Percentiles rank a stretch among this genome's conserved stretches.
phyloP scores from a whole-genome alignment of 2,329 filamentous ascomycete genomes.

The Colletotrichum tropicale region DNA sequence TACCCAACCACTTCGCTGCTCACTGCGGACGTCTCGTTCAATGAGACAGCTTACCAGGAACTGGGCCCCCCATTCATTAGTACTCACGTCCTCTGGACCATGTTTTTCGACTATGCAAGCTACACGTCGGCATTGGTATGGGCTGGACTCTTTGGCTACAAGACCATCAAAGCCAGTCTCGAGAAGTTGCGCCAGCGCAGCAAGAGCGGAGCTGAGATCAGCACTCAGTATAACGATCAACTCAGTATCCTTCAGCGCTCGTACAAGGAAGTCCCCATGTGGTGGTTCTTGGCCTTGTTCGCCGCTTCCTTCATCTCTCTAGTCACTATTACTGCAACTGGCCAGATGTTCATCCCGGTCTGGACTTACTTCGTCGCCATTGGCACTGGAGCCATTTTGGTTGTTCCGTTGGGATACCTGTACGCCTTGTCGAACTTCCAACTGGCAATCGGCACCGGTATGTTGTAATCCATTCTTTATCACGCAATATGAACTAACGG shows the following conservation, averaged over 20 bases:
- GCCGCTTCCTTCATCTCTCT: constrained; percentile 44
- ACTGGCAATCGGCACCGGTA: constrained; percentile 25
- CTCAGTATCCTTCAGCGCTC: constrained; percentile 62
- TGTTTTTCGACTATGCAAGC: constrained; percentile 48
- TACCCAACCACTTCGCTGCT: constrained; percentile 43
- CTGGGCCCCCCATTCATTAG: constrained; percentile 59
- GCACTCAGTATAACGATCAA: constrained; percentile 56
- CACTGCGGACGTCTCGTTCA: constrained; percentile 57
- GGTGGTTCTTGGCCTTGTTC: constrained; percentile 62
- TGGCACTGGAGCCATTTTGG: constrained; percentile 56
- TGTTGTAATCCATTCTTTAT: not conserved
- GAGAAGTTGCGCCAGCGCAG: not conserved
- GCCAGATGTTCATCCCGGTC: constrained; percentile 61
- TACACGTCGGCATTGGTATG: constrained; percentile 59
- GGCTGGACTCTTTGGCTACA: constrained; percentile 46
- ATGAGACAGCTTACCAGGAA: constrained; percentile 62
- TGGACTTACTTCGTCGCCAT: constrained; percentile 66
- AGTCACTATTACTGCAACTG: constrained; percentile 54
- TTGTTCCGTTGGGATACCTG: constrained; percentile 62
- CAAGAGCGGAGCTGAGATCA: constrained; percentile 51
- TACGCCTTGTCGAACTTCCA: constrained; percentile 64
- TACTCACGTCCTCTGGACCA: constrained; percentile 18
- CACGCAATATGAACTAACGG: not conserved
- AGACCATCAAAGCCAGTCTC: constrained; percentile 41
- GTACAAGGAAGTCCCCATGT: constrained; percentile 62